Base-by-base conservation (phyloP, 2,329 filamentous ascomycete genomes). In the Calonectria hongkongensis region DNA sequence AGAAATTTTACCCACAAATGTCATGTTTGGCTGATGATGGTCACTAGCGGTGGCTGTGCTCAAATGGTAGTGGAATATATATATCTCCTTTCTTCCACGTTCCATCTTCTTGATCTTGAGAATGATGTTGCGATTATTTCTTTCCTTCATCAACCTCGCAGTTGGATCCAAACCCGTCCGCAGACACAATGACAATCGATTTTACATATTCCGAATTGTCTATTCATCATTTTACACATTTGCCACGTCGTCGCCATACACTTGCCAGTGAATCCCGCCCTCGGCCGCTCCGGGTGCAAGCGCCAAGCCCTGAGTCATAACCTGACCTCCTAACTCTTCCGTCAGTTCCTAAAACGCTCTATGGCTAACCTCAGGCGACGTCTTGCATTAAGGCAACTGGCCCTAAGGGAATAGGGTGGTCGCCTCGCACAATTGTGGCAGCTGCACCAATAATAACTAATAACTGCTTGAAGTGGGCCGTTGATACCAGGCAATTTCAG, bases 11-110 rank as follows among this genome's bases (percentile, higher is more conserved):
- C 15, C 13, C 21, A 28, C 21, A 41, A 25, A 16, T 18, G 15
- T 21, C 12, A 10, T 27, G 2, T 58, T 21, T 41, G 7, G 13
- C 21, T 7, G 21, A 27, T 41, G 54, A 4, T 18, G 27, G 21
- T 60, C 15, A 13, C 36, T 60, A 41, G 54, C 7, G 21, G 54
- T 28, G 54, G 54, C 54, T 41, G 16, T 60, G 54, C 36, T 41
- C 2, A 39, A 21, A 39, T 8, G 8, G n/a, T 33, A 25, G 25
- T 60, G 33, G 18, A 27, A 28, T 60, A 41, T 16, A 60, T 60
- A 41, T 60, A 15, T 10, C 13, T 6, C 8, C 10, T 15, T 8
- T 10, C 33, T 7, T 58, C 12, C n/a, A 15, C 54, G 15, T 41
- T 41, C 15, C 13, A 27, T 27, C 10, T 27, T 60, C 36, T 41